Conservation (phyloP, 2,329 filamentous ascomycete species). For the Hypoxylon rubiginosum region DNA sequence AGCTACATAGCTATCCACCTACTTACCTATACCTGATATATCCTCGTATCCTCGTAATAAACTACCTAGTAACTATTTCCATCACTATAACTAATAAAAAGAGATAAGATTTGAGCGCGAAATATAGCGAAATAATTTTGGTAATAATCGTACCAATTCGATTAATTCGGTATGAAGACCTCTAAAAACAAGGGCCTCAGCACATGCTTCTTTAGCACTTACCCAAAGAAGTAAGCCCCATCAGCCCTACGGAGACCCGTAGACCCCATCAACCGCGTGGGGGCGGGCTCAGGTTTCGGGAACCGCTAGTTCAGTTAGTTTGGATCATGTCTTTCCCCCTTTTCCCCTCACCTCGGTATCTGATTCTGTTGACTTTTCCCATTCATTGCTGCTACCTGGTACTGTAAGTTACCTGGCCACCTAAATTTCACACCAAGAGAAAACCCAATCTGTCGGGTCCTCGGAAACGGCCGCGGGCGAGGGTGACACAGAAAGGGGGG, state of each 20-base stretch:
- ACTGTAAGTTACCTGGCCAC: not conserved
- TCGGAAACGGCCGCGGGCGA: not conserved
- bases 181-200: not conserved
- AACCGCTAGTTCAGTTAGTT: not conserved
- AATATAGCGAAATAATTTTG: not conserved
- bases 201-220: not conserved
- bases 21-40: not conserved
- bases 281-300: not conserved
- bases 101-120: too few relatives aligned
- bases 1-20: not conserved
- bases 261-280: not conserved
- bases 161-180: not conserved
- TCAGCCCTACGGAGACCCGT: not conserved
- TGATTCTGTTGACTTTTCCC: not conserved
- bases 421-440: not conserved
- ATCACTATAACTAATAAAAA: too few relatives aligned
- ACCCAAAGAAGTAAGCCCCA: not conserved
- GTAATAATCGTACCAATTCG: too few relatives aligned
- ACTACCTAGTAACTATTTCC: too few relatives aligned
- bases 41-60: too few relatives aligned
- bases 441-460: not conserved
- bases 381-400: not conserved
- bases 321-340: not conserved
- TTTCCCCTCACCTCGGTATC: not conserved
- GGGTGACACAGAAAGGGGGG: not conserved